phyloP scores from a whole-genome alignment of 352 stramenopile genomes.

The Nothophytophthora sp. region DNA sequence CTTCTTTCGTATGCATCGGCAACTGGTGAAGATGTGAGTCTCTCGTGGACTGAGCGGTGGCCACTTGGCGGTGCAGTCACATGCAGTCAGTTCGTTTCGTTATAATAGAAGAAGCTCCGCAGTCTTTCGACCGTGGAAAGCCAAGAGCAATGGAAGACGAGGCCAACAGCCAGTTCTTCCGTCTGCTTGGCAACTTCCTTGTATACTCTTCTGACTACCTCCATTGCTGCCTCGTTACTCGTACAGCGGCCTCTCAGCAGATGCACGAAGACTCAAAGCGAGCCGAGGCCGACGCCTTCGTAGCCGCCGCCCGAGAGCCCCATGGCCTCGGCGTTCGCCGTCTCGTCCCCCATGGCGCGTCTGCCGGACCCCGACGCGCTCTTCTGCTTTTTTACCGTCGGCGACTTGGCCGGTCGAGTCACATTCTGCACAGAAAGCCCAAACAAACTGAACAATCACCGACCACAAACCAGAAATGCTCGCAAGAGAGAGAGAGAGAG shows the following conservation, averaged over 20 bases:
- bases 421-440: conserved; percentile 46
- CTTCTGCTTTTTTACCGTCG: conserved; percentile 45
- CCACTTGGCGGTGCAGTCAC: too few relatives aligned
- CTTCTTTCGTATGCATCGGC: too few relatives aligned
- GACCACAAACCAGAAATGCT: conserved; percentile 4
- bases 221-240: conserved; percentile 17
- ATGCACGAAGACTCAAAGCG: conserved; percentile 37
- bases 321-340: conserved; percentile 51
- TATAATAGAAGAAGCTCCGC: too few relatives aligned
- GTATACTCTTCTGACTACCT: too few relatives aligned
- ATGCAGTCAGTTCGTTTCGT: too few relatives aligned
- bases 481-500: conserved; percentile 7
- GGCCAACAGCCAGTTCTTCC: too few relatives aligned
- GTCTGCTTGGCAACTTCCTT: too few relatives aligned
- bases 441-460: not conserved
- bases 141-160: too few relatives aligned
- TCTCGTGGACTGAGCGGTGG: too few relatives aligned
- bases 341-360: conserved; percentile 38
- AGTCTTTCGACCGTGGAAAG: too few relatives aligned
- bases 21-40: too few relatives aligned
- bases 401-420: conserved; percentile 41
- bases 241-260: conserved; percentile 5
- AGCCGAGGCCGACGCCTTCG: conserved; percentile 65
- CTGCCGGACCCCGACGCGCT: conserved; percentile 14
- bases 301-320: conserved; percentile 48